A percentile compares a stretch with the other conserved stretches of the same genome.
Conservation (phyloP, 2,329 filamentous ascomycete species). For the Bipolaris gigantea region DNA sequence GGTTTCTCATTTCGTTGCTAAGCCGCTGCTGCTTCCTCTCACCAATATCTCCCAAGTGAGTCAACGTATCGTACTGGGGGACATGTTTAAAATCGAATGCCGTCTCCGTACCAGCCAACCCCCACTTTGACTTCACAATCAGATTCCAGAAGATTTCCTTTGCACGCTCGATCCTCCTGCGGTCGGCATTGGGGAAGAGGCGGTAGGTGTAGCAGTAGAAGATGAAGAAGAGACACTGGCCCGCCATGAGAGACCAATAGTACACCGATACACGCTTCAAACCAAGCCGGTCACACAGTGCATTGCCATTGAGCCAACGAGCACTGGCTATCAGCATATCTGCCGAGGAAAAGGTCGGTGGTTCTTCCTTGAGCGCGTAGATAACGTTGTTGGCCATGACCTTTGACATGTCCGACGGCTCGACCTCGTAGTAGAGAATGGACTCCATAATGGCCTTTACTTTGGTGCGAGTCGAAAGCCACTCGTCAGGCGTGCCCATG, state of each 20-base stretch:
- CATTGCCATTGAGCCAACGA: conserved; percentile 69
- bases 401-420: conserved; percentile 64
- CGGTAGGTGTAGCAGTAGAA: conserved; percentile 57
- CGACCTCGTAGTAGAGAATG: conserved; percentile 66
- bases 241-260: conserved; percentile 62
- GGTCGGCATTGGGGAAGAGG: conserved; percentile 52
- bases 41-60: conserved; percentile 50
- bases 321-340: conserved; percentile 69
- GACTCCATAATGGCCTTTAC: conserved; percentile 69
- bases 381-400: conserved; percentile 77
- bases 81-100: conserved; percentile 73
- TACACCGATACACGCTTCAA: conserved; percentile 60
- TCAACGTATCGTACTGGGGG: conserved; percentile 57
- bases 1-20: conserved; percentile 52
- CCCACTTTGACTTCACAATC: conserved; percentile 65
- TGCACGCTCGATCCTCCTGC: conserved; percentile 55
- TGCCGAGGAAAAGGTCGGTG: conserved; percentile 66
- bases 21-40: conserved; percentile 44
- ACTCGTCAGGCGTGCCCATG: conserved; percentile 66
- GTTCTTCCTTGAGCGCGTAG: conserved; percentile 64
- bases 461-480: conserved; percentile 58
- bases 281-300: conserved; percentile 62
- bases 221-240: conserved; percentile 70
- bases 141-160: conserved; percentile 60
- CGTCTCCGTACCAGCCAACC: conserved; percentile 62